Evolutionary conservation across 257 asterid genomes (phyloP).

Genomic region (Plantago major): DNA sequence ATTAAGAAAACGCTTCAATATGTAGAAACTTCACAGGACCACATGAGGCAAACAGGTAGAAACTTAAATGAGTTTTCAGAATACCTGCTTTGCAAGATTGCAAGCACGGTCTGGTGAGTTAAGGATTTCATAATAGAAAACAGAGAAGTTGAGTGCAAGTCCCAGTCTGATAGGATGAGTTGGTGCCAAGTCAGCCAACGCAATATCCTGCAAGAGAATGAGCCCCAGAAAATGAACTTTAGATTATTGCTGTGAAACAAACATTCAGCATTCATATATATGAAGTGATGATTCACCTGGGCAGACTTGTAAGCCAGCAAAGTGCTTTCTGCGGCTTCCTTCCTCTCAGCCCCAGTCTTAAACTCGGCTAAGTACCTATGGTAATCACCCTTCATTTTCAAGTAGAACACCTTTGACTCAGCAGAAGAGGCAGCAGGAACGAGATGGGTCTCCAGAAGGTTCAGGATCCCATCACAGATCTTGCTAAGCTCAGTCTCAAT

Average conservation of each 20-base stretch:
- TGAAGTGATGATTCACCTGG: not conserved
- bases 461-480: conserved; percentile 65
- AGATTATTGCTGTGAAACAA: not conserved
- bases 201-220: conserved; percentile 42
- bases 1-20: too few relatives aligned
- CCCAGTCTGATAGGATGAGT: conserved; percentile 67
- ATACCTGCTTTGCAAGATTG: conserved; percentile 55
- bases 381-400: conserved; percentile 71
- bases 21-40: not conserved
- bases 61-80: not conserved
- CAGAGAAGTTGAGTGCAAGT: conserved; percentile 62
- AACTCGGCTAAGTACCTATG: conserved; percentile 65
- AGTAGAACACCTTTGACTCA: conserved; percentile 62
- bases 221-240: not conserved
- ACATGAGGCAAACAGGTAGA: not conserved
- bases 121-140: conserved; percentile 59
- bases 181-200: conserved; percentile 57
- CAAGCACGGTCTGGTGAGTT: conserved; percentile 62
- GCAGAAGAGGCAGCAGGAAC: conserved; percentile 53
- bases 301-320: conserved; percentile 66
- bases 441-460: conserved; percentile 53
- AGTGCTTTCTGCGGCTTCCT: conserved; percentile 65
- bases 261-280: not conserved
- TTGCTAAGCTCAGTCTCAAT: conserved; percentile 70
- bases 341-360: conserved; percentile 62